These are phyloP conservation scores for Calonectria fujianensis DNA, from an alignment of 2,329 filamentous ascomycete genomes.

Conservation along the genomic window DNA sequence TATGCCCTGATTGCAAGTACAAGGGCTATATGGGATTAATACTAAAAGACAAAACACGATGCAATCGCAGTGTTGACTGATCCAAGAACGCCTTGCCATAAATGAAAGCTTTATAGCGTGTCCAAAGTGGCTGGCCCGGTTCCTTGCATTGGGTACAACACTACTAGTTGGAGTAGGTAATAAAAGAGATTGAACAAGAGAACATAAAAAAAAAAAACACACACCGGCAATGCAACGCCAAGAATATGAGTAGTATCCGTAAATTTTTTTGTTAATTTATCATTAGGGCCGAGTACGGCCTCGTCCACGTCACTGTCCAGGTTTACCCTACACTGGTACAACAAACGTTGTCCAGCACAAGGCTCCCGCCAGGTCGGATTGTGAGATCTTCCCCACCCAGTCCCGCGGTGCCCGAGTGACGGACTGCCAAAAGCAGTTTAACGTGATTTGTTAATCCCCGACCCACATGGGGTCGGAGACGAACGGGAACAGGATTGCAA, in stretches of 20 bases:
- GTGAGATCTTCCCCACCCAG: constrained; percentile 36
- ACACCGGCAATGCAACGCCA: background rate
- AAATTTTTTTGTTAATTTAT: too few relatives aligned
- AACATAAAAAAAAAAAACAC: background rate
- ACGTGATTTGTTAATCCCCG: constrained; percentile 38
- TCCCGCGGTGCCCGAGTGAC: constrained; percentile 39
- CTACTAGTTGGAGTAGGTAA: background rate
- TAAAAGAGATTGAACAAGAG: background rate
- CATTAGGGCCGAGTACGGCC: background rate
- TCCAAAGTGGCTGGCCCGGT: background rate
- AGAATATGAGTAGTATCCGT: background rate
- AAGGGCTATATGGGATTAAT: background rate
- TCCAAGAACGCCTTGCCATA: background rate
- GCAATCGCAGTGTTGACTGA: background rate
- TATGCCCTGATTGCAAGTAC: background rate
- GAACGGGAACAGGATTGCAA: constrained; percentile 29
- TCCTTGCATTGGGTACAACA: background rate
- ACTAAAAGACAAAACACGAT: background rate
- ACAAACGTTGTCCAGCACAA: background rate
- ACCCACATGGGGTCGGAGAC: constrained; percentile 38
- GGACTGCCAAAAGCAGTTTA: constrained; percentile 36
- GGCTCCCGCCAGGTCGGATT: constrained; percentile 22
- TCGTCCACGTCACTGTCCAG: background rate
- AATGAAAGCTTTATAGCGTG: background rate
- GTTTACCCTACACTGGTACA: constrained; percentile 28